Evolutionary conservation across 1,139 yeast species (phyloP).

Genomic region (Debaryomyces sp.): DNA sequence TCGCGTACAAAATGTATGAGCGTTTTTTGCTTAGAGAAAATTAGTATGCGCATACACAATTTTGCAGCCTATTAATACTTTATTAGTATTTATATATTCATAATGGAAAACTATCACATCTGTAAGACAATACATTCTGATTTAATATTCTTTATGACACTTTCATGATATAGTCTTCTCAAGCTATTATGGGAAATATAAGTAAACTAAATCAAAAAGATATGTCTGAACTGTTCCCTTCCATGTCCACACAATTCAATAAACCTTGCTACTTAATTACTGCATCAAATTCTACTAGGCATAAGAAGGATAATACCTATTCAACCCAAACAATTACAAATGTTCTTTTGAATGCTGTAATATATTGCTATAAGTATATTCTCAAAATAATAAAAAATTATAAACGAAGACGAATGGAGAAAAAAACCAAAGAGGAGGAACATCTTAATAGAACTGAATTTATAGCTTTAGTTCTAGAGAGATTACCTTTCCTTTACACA

Average conservation of each 20-base stretch:
- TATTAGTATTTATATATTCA: not conserved
- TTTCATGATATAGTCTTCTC: not conserved
- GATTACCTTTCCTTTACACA: slow-evolving; percentile 17
- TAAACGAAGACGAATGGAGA: slow-evolving; percentile 4
- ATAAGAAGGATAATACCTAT: not conserved
- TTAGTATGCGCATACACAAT: slow-evolving; percentile 6
- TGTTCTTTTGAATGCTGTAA: not conserved
- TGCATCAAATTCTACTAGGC: not conserved
- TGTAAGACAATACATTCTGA: not conserved
- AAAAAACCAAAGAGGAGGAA: slow-evolving; percentile 1
- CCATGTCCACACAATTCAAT: not conserved
- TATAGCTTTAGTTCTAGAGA: slow-evolving; percentile 12
- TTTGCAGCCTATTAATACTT: slow-evolving; percentile 5
- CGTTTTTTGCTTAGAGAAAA: not conserved
- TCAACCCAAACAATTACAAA: not conserved
- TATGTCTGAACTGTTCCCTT: not conserved
- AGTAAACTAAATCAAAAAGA: not conserved
- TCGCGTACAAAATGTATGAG: not conserved
- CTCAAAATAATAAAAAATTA: slow-evolving; percentile 3
- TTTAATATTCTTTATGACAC: not conserved
- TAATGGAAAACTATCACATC: too few relatives aligned
- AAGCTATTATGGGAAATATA: not conserved
- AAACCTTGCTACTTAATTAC: not conserved
- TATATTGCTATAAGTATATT: not conserved
- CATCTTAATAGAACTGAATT: slow-evolving; percentile 10